These are phyloP conservation scores for Tuber umbilicatum DNA, from an alignment of 495 filamentous ascomycete genomes.

Conservation along the genomic window DNA sequence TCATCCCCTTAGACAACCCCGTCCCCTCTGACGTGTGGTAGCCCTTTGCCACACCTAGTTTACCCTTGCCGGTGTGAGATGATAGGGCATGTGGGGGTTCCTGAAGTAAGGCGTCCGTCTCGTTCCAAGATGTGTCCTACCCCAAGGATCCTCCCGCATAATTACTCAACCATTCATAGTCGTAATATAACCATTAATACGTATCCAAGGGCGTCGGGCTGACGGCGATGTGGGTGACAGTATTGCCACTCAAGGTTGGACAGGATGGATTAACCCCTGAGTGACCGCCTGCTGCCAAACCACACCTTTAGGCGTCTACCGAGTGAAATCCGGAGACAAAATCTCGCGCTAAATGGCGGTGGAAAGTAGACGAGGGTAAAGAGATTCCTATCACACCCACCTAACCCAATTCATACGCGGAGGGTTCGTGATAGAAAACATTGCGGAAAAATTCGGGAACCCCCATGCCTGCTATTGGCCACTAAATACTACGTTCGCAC, in stretches of 20 bases:
- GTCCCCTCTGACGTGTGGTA: neutral
- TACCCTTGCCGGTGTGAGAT: neutral
- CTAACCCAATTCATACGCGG: neutral
- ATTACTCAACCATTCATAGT: neutral
- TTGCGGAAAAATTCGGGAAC: neutral
- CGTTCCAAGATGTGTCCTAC: neutral
- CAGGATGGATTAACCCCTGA: neutral
- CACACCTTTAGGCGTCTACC: neutral
- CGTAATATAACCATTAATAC: neutral
- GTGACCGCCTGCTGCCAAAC: neutral
- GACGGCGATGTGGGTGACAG: too few relatives aligned
- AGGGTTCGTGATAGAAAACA: neutral
- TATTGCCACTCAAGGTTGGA: neutral
- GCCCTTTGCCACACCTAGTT: neutral
- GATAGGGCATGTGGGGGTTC: neutral
- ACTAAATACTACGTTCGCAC: neutral
- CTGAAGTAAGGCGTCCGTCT: neutral
- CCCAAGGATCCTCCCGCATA: too few relatives aligned
- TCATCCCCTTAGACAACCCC: neutral
- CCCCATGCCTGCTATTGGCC: fast-evolving
- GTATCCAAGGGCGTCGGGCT: neutral
- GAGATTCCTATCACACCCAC: neutral
- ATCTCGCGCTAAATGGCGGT: neutral
- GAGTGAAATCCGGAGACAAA: neutral
- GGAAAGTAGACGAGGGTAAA: neutral